A percentile compares a stretch with the other conserved stretches of the same genome.
Evolutionary conservation across 257 asterid genomes (phyloP).

Genomic region (Solanum piurae): DNA sequence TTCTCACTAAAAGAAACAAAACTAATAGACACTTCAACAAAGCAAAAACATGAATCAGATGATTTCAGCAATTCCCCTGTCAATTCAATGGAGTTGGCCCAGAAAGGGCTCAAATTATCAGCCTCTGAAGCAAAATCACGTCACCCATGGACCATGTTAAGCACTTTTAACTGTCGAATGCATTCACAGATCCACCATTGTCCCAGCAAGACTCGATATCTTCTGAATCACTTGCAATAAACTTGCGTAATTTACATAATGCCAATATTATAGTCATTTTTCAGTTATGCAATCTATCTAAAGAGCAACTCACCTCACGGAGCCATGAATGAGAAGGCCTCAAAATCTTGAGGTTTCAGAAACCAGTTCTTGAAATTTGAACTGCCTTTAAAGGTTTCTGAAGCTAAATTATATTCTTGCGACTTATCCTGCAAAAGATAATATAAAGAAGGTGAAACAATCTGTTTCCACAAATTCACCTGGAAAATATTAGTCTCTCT

Average conservation of each 20-base stretch:
- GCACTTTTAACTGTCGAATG: background rate
- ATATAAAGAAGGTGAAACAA: background rate
- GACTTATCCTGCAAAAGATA: constrained; percentile 45
- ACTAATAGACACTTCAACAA: too few species aligned
- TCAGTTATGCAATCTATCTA: background rate
- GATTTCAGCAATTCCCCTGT: background rate
- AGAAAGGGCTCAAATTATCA: background rate
- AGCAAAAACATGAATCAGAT: background rate
- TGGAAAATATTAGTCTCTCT: background rate
- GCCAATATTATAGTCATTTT: background rate
- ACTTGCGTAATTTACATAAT: background rate
- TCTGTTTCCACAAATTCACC: background rate
- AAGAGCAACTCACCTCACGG: constrained; percentile 9
- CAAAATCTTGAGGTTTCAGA: constrained; percentile 48
- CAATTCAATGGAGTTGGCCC: background rate
- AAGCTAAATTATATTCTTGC: constrained; percentile 41
- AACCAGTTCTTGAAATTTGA: constrained; percentile 65
- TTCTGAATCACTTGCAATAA: background rate
- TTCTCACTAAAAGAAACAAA: too few species aligned
- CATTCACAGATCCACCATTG: background rate
- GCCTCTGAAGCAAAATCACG: background rate
- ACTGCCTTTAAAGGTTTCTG: constrained; percentile 57
- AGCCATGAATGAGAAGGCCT: constrained; percentile 32
- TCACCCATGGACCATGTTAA: background rate
- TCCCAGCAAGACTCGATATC: background rate